Base-by-base conservation (phyloP, 176 grass and related monocot genomes). In the Pontederia crassipes region DNA sequence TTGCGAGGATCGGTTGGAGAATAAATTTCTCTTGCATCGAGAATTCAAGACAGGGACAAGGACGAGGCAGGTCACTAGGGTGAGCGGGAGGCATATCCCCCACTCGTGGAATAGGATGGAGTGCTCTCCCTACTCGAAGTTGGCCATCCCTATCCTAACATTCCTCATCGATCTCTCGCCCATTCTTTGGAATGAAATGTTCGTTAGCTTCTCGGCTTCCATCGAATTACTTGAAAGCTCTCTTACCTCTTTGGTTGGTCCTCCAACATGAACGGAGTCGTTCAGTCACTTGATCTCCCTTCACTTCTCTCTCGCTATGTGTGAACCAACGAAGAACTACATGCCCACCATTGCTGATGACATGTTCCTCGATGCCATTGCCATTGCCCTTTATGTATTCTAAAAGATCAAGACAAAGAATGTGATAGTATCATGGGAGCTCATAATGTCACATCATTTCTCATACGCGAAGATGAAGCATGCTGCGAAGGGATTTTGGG, bases 151-250 rank as follows among this genome's bases (percentile, higher is more conserved):
- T 27, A 67, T 90, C 26, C 62, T 95, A 55, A 83, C 90, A 0
- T 90, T 86, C 46, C 69, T 5, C 3, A 71, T 90, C 2, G 80
- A 95, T 59, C 59, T 95, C 11, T 65, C 69, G 4, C 35, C 5
- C 0, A 46, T 90, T 12, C 72, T 90, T 48, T 49, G 8, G 6
- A 83, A 95, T 0, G 12, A 66, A 61, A 95, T 95, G 86, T 95
- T 77, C 64, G 82, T 90, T 0, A 83, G 86, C 28, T 95, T 95
- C 80, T 95, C 86, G 14, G 66, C 90, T 45, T 90, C 86, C 28
- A 89, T 83, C 10, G 90, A 86, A 15, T 47, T 95, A 28, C 70
- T 95, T 16, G 90, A 86, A 11, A 95, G 90, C 82, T 95, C 90
- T 9, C 90, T 74, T 90, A 89, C 76, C 51, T 95, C 18, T 65